A percentile compares a stretch with the other conserved stretches of the same genome.
Evolutionary conservation across 805 yeast species (phyloP).

Genomic region (Ogataea salicorniae): DNA sequence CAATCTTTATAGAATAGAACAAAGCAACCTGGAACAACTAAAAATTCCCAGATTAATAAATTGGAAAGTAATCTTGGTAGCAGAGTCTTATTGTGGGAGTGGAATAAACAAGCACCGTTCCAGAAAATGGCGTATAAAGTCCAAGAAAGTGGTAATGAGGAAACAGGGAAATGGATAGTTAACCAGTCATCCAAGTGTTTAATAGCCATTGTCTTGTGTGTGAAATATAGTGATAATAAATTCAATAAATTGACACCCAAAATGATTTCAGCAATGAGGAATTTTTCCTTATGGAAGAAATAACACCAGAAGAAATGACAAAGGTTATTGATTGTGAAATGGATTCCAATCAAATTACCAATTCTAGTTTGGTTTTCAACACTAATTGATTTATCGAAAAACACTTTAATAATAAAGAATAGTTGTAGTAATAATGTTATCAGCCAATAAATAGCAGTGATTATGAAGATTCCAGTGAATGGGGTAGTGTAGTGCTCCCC

Average conservation of each 20-base stretch:
- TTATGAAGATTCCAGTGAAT: slow-evolving; percentile 52
- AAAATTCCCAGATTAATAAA: slow-evolving; percentile 71
- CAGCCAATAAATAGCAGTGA: slow-evolving; percentile 54
- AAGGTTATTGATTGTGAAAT: slow-evolving; percentile 59
- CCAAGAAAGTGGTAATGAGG: slow-evolving; percentile 76
- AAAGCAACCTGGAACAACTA: slow-evolving; percentile 57
- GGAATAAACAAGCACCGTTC: slow-evolving; percentile 78
- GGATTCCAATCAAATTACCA: slow-evolving; percentile 46
- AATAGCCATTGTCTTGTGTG: slow-evolving; percentile 55
- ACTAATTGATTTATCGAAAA: slow-evolving; percentile 25
- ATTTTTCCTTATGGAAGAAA: slow-evolving; percentile 55
- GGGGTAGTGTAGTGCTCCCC: slow-evolving; percentile 54
- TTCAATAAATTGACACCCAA: slow-evolving; percentile 57
- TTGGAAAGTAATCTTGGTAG: slow-evolving; percentile 67
- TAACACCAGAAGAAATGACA: slow-evolving; percentile 59
- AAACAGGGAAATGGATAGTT: slow-evolving; percentile 57
- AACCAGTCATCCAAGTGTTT: slow-evolving; percentile 48
- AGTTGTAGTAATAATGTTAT: slow-evolving; percentile 49
- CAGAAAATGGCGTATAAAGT: slow-evolving; percentile 67
- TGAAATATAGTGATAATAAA: slow-evolving; percentile 48
- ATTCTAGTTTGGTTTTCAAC: slow-evolving; percentile 26
- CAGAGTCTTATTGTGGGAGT: slow-evolving; percentile 47
- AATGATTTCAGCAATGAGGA: slow-evolving; percentile 53
- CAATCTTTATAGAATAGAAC: slow-evolving; percentile 63
- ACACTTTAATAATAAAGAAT: slow-evolving; percentile 40